A percentile compares a stretch with the other conserved stretches of the same genome.
phyloP scores from a whole-genome alignment of 139 green algal species.

The Nannochloris sp. region DNA sequence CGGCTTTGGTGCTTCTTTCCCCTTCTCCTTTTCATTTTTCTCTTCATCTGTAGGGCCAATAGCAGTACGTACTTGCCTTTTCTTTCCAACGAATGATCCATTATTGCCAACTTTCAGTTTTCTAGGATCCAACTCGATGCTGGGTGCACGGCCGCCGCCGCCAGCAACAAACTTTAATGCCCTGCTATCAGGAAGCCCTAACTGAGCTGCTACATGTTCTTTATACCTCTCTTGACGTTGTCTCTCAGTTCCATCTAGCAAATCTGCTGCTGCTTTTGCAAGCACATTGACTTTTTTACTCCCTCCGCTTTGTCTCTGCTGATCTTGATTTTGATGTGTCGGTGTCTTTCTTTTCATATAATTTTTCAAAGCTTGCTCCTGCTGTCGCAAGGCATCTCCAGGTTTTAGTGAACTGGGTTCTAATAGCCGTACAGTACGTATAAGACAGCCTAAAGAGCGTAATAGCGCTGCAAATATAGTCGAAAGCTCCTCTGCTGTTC shows the following conservation, averaged over 20 bases:
- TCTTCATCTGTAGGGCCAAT: neutral
- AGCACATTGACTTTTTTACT: neutral
- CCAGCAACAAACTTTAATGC: neutral
- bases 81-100: neutral
- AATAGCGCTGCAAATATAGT: conserved; percentile 66
- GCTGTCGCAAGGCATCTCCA: conserved; percentile 14
- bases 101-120: neutral
- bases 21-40: neutral
- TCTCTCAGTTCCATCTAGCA: neutral
- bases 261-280: neutral
- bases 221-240: neutral
- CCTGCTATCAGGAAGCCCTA: neutral
- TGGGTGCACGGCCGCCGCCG: neutral
- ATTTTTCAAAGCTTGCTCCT: neutral
- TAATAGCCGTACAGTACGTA: conserved; percentile 28
- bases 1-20: neutral
- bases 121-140: neutral
- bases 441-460: conserved; percentile 44
- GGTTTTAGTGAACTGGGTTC: conserved; percentile 10
- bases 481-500: conserved; percentile 49
- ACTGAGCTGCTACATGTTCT: neutral
- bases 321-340: neutral
- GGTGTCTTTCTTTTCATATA: neutral
- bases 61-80: neutral
- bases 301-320: neutral